These are phyloP conservation scores for Globisporangium cystogenes DNA, from an alignment of 352 stramenopile genomes.

Conservation along the genomic window DNA sequence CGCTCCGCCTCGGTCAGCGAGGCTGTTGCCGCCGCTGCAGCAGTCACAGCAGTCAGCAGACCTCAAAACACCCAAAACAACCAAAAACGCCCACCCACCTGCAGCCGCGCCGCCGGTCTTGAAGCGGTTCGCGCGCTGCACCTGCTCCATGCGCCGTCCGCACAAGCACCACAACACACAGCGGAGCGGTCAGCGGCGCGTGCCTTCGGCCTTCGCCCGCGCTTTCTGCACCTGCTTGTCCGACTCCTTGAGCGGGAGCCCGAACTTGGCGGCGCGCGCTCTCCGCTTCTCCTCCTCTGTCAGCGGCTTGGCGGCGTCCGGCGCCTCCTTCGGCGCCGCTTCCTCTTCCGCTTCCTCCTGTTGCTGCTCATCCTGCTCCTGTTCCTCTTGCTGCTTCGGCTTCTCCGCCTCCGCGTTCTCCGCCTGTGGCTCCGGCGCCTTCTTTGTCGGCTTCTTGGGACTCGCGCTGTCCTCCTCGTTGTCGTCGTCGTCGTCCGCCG, in stretches of 20 bases:
- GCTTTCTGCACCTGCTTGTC: slow-evolving; percentile 81
- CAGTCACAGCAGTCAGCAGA: too few species aligned
- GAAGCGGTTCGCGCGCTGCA: slow-evolving; percentile 76
- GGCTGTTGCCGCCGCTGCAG: neutral
- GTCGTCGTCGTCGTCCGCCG: slow-evolving; percentile 1
- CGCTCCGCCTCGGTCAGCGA: slow-evolving; percentile 35
- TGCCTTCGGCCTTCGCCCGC: too few species aligned
- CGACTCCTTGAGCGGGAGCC: slow-evolving; percentile 60
- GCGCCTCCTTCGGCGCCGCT: neutral
- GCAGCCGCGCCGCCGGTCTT: slow-evolving; percentile 32
- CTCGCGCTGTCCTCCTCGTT: slow-evolving; percentile 4
- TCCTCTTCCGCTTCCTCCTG: neutral
- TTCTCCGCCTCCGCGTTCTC: slow-evolving; percentile 10
- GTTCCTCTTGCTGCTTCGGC: neutral
- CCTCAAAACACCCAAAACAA: too few species aligned
- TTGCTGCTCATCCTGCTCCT: neutral
- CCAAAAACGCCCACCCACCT: neutral
- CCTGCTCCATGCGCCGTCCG: too few species aligned
- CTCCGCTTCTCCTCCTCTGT: slow-evolving; percentile 80
- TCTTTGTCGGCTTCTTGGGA: slow-evolving; percentile 30
- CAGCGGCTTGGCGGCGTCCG: slow-evolving; percentile 20
- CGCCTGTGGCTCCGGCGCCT: neutral
- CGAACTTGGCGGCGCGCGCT: slow-evolving; percentile 74
- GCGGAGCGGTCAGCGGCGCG: neutral
- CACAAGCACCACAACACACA: neutral